Conservation (phyloP, 1,284 basidiomycete species). For the Phellopilus nigrolimitatus region DNA sequence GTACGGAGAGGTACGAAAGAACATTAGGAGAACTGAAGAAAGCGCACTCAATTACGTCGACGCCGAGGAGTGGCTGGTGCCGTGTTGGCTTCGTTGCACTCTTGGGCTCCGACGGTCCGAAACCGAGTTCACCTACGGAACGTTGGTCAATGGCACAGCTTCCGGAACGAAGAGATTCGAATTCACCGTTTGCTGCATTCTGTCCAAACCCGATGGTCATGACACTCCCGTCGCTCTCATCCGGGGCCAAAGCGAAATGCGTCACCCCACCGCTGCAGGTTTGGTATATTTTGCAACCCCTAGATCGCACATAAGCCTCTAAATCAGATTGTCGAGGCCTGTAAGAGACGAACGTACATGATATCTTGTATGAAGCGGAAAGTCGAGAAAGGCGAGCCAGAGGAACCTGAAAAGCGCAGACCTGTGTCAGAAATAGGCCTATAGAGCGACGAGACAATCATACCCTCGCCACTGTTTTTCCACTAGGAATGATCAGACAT, state of each 20-base stretch:
- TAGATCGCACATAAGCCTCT: slow-evolving; percentile 27
- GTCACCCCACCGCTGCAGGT: slow-evolving; percentile 85
- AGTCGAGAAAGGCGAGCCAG: slow-evolving; percentile 76
- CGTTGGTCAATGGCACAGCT: no score
- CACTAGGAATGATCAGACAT: slow-evolving; percentile 45
- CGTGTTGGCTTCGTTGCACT: slow-evolving; percentile 82
- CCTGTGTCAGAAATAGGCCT: slow-evolving; percentile 13
- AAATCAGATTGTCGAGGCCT: slow-evolving; percentile 12
- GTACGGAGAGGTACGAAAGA: slow-evolving; percentile 3
- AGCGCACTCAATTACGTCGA: slow-evolving; percentile 75
- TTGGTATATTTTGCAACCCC: slow-evolving; percentile 67
- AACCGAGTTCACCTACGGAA: slow-evolving; percentile 75
- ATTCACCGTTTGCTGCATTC: slow-evolving; percentile 66
- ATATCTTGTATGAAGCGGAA: slow-evolving; percentile 82
- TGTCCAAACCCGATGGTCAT: slow-evolving; percentile 90
- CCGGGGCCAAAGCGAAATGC: slow-evolving; percentile 73
- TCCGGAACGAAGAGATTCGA: slow-evolving; percentile 13
- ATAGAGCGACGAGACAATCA: slow-evolving; percentile 23
- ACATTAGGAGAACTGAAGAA: background rate
- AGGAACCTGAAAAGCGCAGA: slow-evolving; percentile 49
- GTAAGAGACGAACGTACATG: slow-evolving; percentile 41
- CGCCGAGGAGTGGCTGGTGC: slow-evolving; percentile 64
- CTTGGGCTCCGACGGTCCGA: slow-evolving; percentile 77
- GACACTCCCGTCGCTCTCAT: slow-evolving; percentile 56
- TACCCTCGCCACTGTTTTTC: slow-evolving; percentile 91